phyloP scores from a whole-genome alignment of 495 filamentous ascomycete species.

The Penicillium ochrochloron region DNA sequence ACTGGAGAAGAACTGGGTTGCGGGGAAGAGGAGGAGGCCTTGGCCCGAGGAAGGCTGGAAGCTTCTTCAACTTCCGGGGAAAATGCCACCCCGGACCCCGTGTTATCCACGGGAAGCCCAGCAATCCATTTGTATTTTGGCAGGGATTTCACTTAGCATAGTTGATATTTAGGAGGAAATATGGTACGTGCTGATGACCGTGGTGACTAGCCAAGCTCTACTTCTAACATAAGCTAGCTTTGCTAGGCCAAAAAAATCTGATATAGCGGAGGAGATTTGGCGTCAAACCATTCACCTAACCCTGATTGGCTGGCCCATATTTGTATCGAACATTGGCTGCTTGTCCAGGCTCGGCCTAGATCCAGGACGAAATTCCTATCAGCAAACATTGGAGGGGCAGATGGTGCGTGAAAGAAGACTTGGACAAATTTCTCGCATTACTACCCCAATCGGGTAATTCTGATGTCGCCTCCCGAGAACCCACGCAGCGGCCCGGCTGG shows the following conservation, averaged over 20 bases:
- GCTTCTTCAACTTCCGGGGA: neutral
- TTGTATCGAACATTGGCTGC: neutral
- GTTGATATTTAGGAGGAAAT: neutral
- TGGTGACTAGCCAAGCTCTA: neutral
- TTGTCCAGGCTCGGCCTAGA: neutral
- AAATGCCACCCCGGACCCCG: slow-evolving; percentile 6
- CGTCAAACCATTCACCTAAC: neutral
- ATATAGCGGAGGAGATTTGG: too few species aligned
- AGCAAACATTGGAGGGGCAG: neutral
- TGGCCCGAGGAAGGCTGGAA: slow-evolving; percentile 11
- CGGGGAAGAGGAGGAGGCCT: slow-evolving; percentile 1
- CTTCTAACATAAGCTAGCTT: neutral
- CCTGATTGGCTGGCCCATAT: too few species aligned
- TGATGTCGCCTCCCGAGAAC: neutral
- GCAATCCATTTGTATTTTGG: too few species aligned
- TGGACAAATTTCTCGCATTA: slow-evolving; percentile 17
- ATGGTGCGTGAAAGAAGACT: neutral
- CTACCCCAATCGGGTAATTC: slow-evolving; percentile 21
- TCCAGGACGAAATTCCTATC: neutral
- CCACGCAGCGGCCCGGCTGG: neutral
- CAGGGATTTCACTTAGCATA: neutral
- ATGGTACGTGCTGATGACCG: neutral
- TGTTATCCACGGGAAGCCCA: neutral
- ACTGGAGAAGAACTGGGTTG: neutral
- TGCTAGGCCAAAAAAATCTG: too few species aligned